Evolutionary conservation across 1,139 yeast genomes (phyloP).

Genomic region (Saccharomycopsis crataegensis): DNA sequence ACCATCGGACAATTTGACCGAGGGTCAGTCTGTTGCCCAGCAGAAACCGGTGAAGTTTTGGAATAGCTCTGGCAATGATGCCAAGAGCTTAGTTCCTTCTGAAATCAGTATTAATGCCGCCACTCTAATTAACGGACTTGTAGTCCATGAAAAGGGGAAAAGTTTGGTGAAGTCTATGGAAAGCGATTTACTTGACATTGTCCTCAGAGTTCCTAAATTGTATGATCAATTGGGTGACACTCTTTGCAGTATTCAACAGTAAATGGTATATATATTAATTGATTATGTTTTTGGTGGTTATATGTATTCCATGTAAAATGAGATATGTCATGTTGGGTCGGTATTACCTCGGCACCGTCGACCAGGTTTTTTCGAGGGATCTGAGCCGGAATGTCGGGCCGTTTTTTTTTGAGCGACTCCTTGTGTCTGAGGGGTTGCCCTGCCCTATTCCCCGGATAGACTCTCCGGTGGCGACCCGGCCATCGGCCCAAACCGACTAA

Average conservation of each 20-base stretch:
- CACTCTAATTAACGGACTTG: conserved; percentile 7
- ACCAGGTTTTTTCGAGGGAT: too few relatives aligned
- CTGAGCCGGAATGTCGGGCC: too few relatives aligned
- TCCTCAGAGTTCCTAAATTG: conserved; percentile 6
- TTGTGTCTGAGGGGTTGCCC: too few relatives aligned
- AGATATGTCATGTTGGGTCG: too few relatives aligned
- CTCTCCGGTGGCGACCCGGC: too few relatives aligned
- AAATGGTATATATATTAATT: neutral
- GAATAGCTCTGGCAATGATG: neutral
- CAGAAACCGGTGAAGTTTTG: neutral
- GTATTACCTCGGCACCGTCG: too few relatives aligned
- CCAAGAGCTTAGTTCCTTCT: neutral
- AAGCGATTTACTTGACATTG: conserved; percentile 6
- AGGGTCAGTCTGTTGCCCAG: neutral
- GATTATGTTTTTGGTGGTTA: neutral
- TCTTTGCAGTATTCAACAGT: neutral
- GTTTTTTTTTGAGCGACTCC: too few relatives aligned
- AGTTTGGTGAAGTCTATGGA: conserved; percentile 12
- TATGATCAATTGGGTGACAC: conserved; percentile 9
- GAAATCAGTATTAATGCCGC: conserved; percentile 16
- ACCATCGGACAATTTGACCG: neutral
- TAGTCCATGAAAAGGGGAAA: conserved; percentile 17
- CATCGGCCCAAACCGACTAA: too few relatives aligned
- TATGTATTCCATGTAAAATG: too few relatives aligned
- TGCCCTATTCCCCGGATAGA: too few relatives aligned